phyloP scores from a whole-genome alignment of 192 early-diverging fungal species.

The Backusella macrospora region DNA sequence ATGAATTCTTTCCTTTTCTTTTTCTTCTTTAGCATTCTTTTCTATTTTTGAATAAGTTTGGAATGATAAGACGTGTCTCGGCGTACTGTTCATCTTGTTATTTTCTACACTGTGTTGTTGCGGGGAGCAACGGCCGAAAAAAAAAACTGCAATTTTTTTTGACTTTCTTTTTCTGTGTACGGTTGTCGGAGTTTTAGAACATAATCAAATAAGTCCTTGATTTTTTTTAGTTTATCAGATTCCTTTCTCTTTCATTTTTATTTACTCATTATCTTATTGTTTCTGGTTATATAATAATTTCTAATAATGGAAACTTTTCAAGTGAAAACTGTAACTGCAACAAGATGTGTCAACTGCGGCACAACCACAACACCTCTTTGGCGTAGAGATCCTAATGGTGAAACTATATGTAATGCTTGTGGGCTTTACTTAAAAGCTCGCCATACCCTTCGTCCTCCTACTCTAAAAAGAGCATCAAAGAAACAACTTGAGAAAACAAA shows the following conservation, averaged over 20 bases:
- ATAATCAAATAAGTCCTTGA: neutral
- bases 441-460: constrained; percentile 54
- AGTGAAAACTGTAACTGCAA: constrained; percentile 44
- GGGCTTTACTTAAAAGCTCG: constrained; percentile 63
- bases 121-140: constrained; percentile 15
- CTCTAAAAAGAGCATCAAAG: constrained; percentile 48
- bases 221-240: neutral
- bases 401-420: constrained; percentile 96
- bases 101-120: neutral
- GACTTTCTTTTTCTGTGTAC: neutral
- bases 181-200: neutral
- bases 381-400: constrained; percentile 84
- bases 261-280: neutral
- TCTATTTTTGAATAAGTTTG: neutral
- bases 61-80: neutral
- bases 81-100: neutral
- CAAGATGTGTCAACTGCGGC: constrained; percentile 82
- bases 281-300: neutral
- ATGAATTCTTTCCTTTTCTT: neutral
- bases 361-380: constrained; percentile 92
- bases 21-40: neutral
- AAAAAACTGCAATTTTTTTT: constrained; percentile 4
- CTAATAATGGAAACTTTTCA: neutral
- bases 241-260: neutral
- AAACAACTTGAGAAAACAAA: constrained; percentile 38